Evolutionary conservation across 2,329 filamentous ascomycete genomes (phyloP).

Genomic region (Blastomyces gilchristii): DNA sequence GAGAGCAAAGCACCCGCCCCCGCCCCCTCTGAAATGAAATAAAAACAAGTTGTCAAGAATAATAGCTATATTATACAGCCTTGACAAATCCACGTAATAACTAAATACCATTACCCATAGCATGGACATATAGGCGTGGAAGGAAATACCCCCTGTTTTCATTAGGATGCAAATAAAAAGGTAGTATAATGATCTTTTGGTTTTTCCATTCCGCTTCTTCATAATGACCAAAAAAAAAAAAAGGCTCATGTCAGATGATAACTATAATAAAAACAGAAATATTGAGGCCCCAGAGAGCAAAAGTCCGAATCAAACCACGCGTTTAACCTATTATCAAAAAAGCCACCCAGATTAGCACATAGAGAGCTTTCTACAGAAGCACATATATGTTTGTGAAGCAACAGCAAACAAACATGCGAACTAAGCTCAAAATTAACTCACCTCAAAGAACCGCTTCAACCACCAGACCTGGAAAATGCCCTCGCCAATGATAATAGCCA

Average conservation of each 20-base stretch:
- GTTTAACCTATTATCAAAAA: constrained; percentile 33
- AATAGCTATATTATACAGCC: too few species aligned
- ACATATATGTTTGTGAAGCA: background rate
- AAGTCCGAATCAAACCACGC: constrained; percentile 32
- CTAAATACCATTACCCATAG: too few species aligned
- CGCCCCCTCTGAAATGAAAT: too few species aligned
- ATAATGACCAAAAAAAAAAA: background rate
- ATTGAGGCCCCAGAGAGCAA: background rate
- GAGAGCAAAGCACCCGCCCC: too few species aligned
- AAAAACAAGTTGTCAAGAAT: too few species aligned
- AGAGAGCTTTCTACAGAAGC: background rate
- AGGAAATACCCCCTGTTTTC: background rate
- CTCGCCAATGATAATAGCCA: constrained; percentile 77
- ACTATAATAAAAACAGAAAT: background rate
- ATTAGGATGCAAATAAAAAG: background rate
- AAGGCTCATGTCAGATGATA: background rate
- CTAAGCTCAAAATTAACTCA: constrained; percentile 25
- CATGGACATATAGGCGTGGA: too few species aligned
- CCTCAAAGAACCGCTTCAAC: constrained; percentile 96
- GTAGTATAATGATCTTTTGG: background rate
- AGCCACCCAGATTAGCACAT: constrained; percentile 9
- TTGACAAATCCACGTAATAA: too few species aligned
- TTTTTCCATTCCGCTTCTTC: background rate
- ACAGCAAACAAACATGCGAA: too few species aligned
- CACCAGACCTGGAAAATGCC: constrained; percentile 99